These are phyloP conservation scores for Trichophaea hybrida DNA, from an alignment of 2,329 filamentous ascomycete genomes.

Conservation along the genomic window DNA sequence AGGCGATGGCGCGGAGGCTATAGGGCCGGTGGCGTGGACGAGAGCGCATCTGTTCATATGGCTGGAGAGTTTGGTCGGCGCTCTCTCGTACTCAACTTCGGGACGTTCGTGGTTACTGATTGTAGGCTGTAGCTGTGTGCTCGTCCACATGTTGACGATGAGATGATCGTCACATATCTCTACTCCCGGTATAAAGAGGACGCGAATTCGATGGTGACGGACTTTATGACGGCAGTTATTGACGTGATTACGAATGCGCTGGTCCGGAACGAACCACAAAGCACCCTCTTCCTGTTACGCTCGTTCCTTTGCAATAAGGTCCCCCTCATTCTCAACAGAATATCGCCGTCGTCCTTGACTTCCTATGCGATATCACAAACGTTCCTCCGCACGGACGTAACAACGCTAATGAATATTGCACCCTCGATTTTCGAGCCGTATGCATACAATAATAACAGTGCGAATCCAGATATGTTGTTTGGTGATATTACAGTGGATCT, in stretches of 20 bases:
- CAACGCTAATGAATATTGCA: conserved; percentile 46
- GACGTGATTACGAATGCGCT: conserved; percentile 79
- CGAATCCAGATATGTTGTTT: conserved; percentile 29
- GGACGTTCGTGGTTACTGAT: background rate
- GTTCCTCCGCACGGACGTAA: conserved; percentile 47
- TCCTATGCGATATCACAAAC: conserved; percentile 54
- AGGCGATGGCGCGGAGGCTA: conserved; percentile 17
- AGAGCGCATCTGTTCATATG: conserved; percentile 19
- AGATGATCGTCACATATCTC: conserved; percentile 61
- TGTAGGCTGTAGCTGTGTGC: conserved; percentile 52
- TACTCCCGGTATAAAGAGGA: conserved; percentile 78
- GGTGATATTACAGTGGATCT: conserved; percentile 44
- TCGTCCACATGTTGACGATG: conserved; percentile 70
- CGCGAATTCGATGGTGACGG: conserved; percentile 59
- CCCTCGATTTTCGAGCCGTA: conserved; percentile 49
- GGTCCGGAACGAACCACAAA: conserved; percentile 48
- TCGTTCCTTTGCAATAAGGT: conserved; percentile 73
- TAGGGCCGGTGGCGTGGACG: conserved; percentile 14
- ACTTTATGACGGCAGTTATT: conserved; percentile 77
- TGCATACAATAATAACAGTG: conserved; percentile 35
- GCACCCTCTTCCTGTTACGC: conserved; percentile 56
- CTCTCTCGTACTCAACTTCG: background rate
- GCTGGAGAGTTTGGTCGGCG: conserved; percentile 19
- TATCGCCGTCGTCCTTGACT: conserved; percentile 45
- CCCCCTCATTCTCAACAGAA: conserved; percentile 45